A percentile compares a stretch with the other conserved stretches of the same genome.
Conservation (phyloP, 495 filamentous ascomycete species). For the Aspergillus carlsbadensis region DNA sequence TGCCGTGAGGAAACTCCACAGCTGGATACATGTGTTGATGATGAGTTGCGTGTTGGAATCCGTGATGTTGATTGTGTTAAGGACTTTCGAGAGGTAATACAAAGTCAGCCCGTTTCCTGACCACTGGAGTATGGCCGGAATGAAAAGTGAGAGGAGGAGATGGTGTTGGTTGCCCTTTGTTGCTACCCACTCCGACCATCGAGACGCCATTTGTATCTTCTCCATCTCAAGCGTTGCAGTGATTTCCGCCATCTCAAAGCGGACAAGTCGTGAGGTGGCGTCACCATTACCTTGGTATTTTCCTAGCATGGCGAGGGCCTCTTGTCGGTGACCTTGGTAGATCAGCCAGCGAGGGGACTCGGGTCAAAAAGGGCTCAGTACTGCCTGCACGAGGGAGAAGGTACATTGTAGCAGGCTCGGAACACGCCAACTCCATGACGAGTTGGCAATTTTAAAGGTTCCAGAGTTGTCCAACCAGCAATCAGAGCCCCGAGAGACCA, state of each 20-base stretch:
- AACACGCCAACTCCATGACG: slow-evolving; percentile 46
- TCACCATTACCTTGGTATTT: slow-evolving; percentile 7
- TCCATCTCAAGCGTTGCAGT: slow-evolving; percentile 6
- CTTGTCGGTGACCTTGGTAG: slow-evolving; percentile 3
- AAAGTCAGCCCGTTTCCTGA: not conserved
- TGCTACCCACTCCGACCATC: not conserved
- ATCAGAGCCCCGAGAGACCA: not conserved
- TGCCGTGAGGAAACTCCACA: not conserved
- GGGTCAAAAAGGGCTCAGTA: slow-evolving; percentile 43
- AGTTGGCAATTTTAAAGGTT: slow-evolving; percentile 12
- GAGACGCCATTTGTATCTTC: not conserved
- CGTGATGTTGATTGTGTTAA: slow-evolving; percentile 3
- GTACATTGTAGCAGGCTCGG: slow-evolving; percentile 50
- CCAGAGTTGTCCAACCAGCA: slow-evolving; percentile 4
- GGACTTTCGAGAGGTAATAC: slow-evolving; percentile 9
- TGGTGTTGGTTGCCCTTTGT: not conserved
- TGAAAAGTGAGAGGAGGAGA: slow-evolving; percentile 1
- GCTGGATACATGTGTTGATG: not conserved
- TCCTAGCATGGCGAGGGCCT: not conserved
- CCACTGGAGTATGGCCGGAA: slow-evolving; percentile 1
- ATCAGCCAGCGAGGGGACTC: slow-evolving; percentile 44
- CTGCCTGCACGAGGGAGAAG: slow-evolving; percentile 44
- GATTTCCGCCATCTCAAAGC: slow-evolving; percentile 13
- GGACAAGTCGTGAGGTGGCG: not conserved
- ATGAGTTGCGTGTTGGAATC: slow-evolving; percentile 7